Base-by-base conservation (phyloP, 1,284 basidiomycete species). In the Termitomyces sp. region DNA sequence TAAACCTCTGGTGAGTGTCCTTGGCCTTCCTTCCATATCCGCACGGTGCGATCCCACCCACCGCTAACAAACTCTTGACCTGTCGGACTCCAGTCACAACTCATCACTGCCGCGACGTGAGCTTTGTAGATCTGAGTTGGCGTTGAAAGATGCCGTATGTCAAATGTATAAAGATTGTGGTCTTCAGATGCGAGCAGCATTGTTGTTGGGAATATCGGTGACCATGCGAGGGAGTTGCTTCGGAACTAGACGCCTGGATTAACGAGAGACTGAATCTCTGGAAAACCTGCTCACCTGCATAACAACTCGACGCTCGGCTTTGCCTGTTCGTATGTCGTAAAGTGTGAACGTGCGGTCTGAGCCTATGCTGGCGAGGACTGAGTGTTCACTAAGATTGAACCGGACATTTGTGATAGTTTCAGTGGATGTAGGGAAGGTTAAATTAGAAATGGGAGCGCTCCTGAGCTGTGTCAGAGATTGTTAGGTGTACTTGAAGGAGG, bases 131-230 rank as follows among this genome's bases (percentile, higher is more conserved):
- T 92, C 62, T 97, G 92, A 3, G 86, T 91, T 1, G 97, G 94
- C 0, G 80, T 78, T 9, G 79, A 74, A 46, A 99, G 78, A 54
- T 91, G 84, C 41, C 96, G 84, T 57, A 99, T 91, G 66, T 99
- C 97, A 68, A 97, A 99, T 0, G 97, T 98, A 72, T 99, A 99
- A 38, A 99, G 77, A 64, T 98, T 97, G 74, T 98, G 95, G 67
- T 99, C 97, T 73, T 99, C 97, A 1, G 93, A 97, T 11, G 92
- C 97, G 13, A 98, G 81, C 2, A 98, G 82, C 35, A 98, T 75
- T 3, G 87, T 80, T 0, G 95, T 97, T 0, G 97, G 96, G 66
- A 96, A 88, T 0, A 93, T 93, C 0, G 97, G 96, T 46, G 93
- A 97, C 93, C 95, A 99, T 18, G 92, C 81, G 4, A 99, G 77